Evolutionary conservation across 495 filamentous ascomycete species (phyloP), one percentile per base, ranked within the genome.

Genomic region (Polyplosphaeria fusca): DNA sequence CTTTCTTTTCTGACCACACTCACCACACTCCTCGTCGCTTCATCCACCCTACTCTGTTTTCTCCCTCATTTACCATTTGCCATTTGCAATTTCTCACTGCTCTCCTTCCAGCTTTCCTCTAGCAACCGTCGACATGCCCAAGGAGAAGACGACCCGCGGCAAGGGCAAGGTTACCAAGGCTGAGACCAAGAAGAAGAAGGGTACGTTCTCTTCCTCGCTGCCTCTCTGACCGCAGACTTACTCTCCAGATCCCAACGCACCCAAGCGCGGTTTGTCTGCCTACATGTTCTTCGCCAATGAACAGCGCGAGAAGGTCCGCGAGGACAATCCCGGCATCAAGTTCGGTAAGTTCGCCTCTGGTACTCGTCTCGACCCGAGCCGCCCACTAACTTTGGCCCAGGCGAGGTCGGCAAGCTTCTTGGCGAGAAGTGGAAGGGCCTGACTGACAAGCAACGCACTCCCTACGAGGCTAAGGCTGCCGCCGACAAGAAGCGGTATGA

Each of bases 251-350:
- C 93, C 93, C 75, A 96, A 97, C 72, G 91, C 91, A 43, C 93
- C 93, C 70, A 99, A 97, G 88, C 88, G 93, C 76, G 94, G 91
- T 76, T 88, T 99, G 44, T 99, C 93, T 19, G 93, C 94, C 47
- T 99, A 99, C 83, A 99, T 99, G 93, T 99, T 97, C 84, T 99
- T 99, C 71, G 93, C 93, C 81, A 97, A 97, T 67, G 94, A 97
- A 72, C 87, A 96, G 74, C 91, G 93, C 64, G 93, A 97, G 65
- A 95, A 93, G 72, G 93, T 99, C 64, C 88, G 92, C 68, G 88
- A 94, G 70, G 93, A 99, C 75, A 97, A 99, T 80, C 92, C 94
- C 4, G 92, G 92, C 54, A 95, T 99, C 76, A 84, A 84, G 53
- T 99, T 99, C 74, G 93, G 90, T 95, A 86, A 58, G 79, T 64